A percentile compares a stretch with the other conserved stretches of the same genome.
Evolutionary conservation across 1,284 basidiomycete species (phyloP).

Genomic region (Wolfiporia cocos): DNA sequence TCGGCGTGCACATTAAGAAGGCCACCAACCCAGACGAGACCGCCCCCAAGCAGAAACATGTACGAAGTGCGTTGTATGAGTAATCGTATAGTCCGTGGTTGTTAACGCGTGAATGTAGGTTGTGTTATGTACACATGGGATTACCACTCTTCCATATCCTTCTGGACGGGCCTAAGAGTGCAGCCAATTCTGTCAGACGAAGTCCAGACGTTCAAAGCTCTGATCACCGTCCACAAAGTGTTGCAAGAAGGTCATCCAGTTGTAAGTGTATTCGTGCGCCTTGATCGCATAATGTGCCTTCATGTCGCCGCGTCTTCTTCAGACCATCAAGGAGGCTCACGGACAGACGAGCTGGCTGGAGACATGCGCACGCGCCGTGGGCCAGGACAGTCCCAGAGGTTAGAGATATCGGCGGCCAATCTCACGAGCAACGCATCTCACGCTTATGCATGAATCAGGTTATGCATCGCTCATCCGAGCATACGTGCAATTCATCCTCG

Average conservation of each 20-base stretch:
- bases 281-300: background rate
- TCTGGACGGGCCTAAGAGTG: constrained; percentile 93
- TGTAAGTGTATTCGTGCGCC: constrained; percentile 41
- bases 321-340: constrained; percentile 94
- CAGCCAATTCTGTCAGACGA: constrained; percentile 94
- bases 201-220: constrained; percentile 93
- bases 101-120: constrained; percentile 43
- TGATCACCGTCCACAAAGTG: constrained; percentile 95
- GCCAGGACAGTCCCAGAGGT: constrained; percentile 78
- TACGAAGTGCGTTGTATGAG: constrained; percentile 61
- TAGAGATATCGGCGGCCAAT: constrained; percentile 18
- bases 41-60: constrained; percentile 95
- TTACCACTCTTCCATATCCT: constrained; percentile 94
- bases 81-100: constrained; percentile 2
- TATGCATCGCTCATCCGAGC: constrained; percentile 90
- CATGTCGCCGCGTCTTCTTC: constrained; percentile 5
- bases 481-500: constrained; percentile 90
- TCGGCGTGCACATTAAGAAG: constrained; percentile 93
- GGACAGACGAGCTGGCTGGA: constrained; percentile 96
- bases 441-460: constrained; percentile 39
- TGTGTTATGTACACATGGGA: constrained; percentile 98
- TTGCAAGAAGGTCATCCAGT: constrained; percentile 92
- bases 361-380: constrained; percentile 87
- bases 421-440: no score
- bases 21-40: constrained; percentile 90